Percentiles rank a stretch among this genome's conserved stretches.
Conservation (phyloP, 1,284 basidiomycete species). For the Irpex lacteus region DNA sequence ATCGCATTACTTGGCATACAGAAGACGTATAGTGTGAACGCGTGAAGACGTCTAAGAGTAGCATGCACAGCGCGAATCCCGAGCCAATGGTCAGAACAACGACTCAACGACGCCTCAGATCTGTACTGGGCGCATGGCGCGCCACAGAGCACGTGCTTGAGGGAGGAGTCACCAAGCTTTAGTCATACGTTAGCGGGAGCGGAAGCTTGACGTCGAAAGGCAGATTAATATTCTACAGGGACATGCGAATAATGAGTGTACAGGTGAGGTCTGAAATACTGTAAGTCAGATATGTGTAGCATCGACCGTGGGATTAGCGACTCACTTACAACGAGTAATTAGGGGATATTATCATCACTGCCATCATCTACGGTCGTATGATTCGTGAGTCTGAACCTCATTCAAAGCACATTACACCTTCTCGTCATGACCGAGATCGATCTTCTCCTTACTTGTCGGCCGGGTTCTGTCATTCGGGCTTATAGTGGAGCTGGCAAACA, state of each 20-base stretch:
- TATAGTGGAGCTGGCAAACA: background rate
- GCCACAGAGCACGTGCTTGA: no score
- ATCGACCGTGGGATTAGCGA: no score
- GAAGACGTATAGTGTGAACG: background rate
- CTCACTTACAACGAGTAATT: background rate
- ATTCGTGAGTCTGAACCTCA: background rate
- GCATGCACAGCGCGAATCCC: background rate
- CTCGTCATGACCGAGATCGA: background rate
- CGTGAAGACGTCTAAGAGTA: background rate
- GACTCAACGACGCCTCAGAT: no score
- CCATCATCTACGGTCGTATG: background rate
- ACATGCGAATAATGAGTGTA: no score
- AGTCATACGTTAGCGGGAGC: no score
- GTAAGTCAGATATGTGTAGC: no score
- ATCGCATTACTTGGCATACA: constrained; percentile 37
- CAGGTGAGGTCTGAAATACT: no score
- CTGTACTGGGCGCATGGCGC: no score
- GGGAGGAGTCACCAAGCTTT: no score
- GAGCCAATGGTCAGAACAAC: no score
- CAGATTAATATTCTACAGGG: no score
- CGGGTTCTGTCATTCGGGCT: background rate
- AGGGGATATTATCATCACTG: background rate
- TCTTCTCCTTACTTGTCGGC: background rate
- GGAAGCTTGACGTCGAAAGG: no score
- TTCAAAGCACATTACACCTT: background rate